Base-by-base conservation (phyloP, 306 rosid species). In the Malus sylvestris region DNA sequence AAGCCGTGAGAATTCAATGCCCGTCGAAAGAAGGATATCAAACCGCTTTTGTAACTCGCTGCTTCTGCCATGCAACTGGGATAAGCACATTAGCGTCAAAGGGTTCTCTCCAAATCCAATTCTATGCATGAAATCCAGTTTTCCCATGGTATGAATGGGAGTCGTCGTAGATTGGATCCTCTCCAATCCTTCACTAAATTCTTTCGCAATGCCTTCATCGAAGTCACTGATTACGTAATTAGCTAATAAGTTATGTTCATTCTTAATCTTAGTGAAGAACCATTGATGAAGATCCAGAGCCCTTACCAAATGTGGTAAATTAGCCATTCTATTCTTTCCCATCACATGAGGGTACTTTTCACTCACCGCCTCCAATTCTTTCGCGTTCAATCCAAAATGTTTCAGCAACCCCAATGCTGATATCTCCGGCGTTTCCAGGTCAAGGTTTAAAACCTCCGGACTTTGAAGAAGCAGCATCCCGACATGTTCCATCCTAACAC, bases 91-190 rank as follows among this genome's bases (percentile, higher is more conserved):
- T 73, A 89, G 68, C 57, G 91, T 91, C 73, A 80, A 33, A 74
- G 87, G 84, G 77, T 89, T 93, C 86, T 91, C 96, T 57, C 98
- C 98, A 83, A 86, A 93, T 63, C 98, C 98, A 8, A 77, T 65
- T 71, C 84, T 44, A 75, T 82, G 96, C 87, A 93, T 71, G 83
- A 91, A 89, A 35, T 88, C 74, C 27, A 93, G 80, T 84, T 89
- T 93, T 67, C 52, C 68, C 88, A 93, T 78, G 35, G 76, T 83
- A 78, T 87, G 89, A 80, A 42, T 40, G 6, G 85, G 78, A 6
- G 78, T 80, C 53, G 86, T 80, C 2, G 88, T 73, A 78, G 42
- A 81, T 45, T 30, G 66, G 79, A 89, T 84, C 59, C 52, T 76
- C 83, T 84, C 82, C 73, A 87, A 83, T 74, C 83, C 79, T 45